phyloP scores from a whole-genome alignment of 805 yeast species.

The Candida michaelii region DNA sequence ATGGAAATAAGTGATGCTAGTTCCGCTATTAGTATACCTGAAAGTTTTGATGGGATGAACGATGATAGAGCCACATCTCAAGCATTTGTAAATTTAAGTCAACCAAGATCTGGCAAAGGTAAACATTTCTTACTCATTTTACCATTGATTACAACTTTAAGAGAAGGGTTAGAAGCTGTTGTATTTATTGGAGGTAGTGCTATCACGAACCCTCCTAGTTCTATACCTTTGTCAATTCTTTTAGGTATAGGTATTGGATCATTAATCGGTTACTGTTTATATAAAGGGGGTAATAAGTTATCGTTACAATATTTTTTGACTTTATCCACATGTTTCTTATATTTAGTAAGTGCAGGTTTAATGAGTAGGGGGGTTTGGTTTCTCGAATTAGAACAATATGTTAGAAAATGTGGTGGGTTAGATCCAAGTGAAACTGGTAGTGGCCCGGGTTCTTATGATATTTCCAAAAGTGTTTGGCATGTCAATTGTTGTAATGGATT shows the following conservation, averaged over 20 bases:
- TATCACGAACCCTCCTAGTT: conserved; percentile 34
- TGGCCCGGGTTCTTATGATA: conserved; percentile 48
- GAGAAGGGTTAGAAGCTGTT: conserved; percentile 91
- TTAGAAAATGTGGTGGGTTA: conserved; percentile 38
- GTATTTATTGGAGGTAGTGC: conserved; percentile 86
- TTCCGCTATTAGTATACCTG: conserved; percentile 1
- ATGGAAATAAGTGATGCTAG: conserved; percentile 1
- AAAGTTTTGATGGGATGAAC: neutral
- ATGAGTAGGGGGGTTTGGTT: conserved; percentile 46
- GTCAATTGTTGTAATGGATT: conserved; percentile 48
- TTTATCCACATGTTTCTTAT: conserved; percentile 39
- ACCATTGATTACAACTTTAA: conserved; percentile 54
- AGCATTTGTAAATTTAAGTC: neutral
- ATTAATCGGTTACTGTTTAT: conserved; percentile 43
- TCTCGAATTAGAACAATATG: conserved; percentile 40
- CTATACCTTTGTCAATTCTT: conserved; percentile 57
- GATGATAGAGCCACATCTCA: conserved; percentile 1
- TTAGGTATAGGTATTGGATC: conserved; percentile 61
- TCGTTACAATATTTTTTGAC: conserved; percentile 44
- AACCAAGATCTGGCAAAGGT: conserved; percentile 1
- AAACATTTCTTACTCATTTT: conserved; percentile 34
- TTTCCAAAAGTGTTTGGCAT: conserved; percentile 43
- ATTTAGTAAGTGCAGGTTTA: conserved; percentile 45
- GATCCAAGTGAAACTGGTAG: conserved; percentile 46
- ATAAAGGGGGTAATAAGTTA: conserved; percentile 41